phyloP scores from a whole-genome alignment of 108 stramenopile species.

The Nitzschia inconspicua region DNA sequence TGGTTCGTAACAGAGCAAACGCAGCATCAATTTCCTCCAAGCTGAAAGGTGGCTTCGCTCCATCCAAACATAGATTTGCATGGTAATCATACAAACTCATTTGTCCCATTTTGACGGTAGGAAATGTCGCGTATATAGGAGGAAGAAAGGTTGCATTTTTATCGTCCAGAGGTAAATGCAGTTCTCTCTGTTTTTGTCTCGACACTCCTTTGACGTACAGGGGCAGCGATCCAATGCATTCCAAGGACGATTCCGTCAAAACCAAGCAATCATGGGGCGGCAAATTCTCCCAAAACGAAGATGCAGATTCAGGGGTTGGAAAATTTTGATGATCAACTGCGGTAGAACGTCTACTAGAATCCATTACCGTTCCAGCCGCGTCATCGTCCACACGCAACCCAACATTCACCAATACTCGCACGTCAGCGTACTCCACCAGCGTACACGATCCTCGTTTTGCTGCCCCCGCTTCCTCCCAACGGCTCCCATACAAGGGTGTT shows the following conservation, averaged over 20 bases:
- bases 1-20: slow-evolving; percentile 56
- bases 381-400: slow-evolving; percentile 25
- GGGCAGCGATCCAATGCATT: slow-evolving; percentile 40
- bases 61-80: slow-evolving; percentile 71
- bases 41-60: slow-evolving; percentile 62
- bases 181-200: background rate
- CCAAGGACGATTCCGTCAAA: slow-evolving; percentile 69
- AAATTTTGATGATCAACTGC: background rate
- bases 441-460: slow-evolving; percentile 66
- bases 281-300: slow-evolving; percentile 14
- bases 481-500: slow-evolving; percentile 78
- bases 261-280: slow-evolving; percentile 71
- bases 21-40: slow-evolving; percentile 89
- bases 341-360: background rate
- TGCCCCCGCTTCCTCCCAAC: slow-evolving; percentile 23
- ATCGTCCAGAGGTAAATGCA: background rate
- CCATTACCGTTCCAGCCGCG: too few relatives aligned
- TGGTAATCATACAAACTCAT: slow-evolving; percentile 95
- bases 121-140: slow-evolving; percentile 90
- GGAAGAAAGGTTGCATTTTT: slow-evolving; percentile 22
- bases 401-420: slow-evolving; percentile 61
- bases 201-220: slow-evolving; percentile 19
- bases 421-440: slow-evolving; percentile 77
- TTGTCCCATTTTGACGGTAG: slow-evolving; percentile 95
- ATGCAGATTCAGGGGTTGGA: too few relatives aligned